phyloP scores from a whole-genome alignment of 208 protist genomes.

The Naegleria lovaniensis region DNA sequence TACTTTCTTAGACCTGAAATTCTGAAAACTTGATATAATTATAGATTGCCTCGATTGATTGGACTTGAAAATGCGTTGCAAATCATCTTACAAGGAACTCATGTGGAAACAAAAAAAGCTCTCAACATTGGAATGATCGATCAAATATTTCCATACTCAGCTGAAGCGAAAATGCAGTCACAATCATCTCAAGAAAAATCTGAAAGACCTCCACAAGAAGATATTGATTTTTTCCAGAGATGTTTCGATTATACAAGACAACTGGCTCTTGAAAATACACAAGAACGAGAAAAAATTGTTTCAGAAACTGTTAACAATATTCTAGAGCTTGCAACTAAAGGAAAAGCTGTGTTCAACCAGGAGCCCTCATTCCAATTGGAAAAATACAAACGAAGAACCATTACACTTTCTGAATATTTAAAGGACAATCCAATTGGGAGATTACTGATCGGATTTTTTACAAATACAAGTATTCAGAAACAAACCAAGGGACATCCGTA shows the following conservation, averaged over 20 bases:
- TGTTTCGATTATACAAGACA: background rate
- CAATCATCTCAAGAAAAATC: background rate
- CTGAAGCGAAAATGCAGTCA: conserved; percentile 26
- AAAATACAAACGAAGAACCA: background rate
- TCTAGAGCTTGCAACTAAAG: background rate
- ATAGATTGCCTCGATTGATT: conserved; percentile 81
- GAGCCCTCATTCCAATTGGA: background rate
- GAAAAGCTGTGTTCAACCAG: background rate
- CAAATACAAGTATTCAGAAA: conserved; percentile 67
- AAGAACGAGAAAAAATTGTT: background rate
- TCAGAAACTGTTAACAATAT: background rate
- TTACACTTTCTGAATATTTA: conserved; percentile 32
- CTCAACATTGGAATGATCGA: conserved; percentile 64
- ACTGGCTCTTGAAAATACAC: background rate
- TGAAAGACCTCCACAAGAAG: background rate
- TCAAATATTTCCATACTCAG: conserved; percentile 49
- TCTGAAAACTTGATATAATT: conserved; percentile 59
- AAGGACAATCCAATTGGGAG: conserved; percentile 54
- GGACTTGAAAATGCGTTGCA: conserved; percentile 71
- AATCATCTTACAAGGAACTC: conserved; percentile 67
- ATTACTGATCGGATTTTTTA: conserved; percentile 31
- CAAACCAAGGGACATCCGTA: conserved; percentile 76
- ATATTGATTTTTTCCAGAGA: background rate
- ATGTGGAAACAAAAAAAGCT: conserved; percentile 61
- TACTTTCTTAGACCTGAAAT: too few relatives aligned